Percentiles rank a stretch among this genome's conserved stretches.
Evolutionary conservation across 305 asterid species (phyloP).

Genomic region (Fraxinus sp.): DNA sequence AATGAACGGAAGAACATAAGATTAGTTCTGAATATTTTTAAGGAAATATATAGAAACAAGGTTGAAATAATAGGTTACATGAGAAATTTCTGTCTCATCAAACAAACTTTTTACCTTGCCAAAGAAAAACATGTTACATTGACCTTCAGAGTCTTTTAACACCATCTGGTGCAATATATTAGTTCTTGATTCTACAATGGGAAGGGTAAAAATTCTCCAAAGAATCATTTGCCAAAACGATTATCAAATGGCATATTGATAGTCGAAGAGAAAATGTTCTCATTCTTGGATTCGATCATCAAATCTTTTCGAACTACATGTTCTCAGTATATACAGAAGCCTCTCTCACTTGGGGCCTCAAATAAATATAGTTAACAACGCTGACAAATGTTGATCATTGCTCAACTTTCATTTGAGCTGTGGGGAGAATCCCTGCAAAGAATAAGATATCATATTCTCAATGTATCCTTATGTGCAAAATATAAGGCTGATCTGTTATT

Average conservation of each 20-base stretch:
- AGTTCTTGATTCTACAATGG: constrained; percentile 36
- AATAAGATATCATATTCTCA: constrained; percentile 6
- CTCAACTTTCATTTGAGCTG: constrained; percentile 75
- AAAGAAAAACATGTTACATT: constrained; percentile 34
- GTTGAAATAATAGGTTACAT: constrained; percentile 37
- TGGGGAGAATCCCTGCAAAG: constrained; percentile 51
- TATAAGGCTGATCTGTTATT: background rate
- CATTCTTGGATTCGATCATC: constrained; percentile 16
- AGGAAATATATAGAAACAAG: constrained; percentile 16
- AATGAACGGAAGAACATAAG: constrained; percentile 1
- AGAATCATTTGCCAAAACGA: constrained; percentile 33
- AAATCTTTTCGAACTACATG: constrained; percentile 26
- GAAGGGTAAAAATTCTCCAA: constrained; percentile 31
- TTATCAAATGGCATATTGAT: constrained; percentile 31
- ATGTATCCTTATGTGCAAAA: background rate
- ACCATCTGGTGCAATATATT: constrained; percentile 28
- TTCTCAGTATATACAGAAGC: constrained; percentile 71
- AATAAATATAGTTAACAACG: constrained; percentile 33
- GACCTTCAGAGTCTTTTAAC: constrained; percentile 28
- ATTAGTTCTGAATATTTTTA: constrained; percentile 28
- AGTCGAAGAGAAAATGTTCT: constrained; percentile 19
- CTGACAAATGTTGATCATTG: constrained; percentile 36
- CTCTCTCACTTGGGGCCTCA: constrained; percentile 88
- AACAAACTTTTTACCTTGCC: constrained; percentile 44
- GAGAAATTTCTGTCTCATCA: constrained; percentile 27